Percentiles rank a stretch among this genome's conserved stretches.
Evolutionary conservation across 2,329 filamentous ascomycete genomes (phyloP).

Genomic region (Neopestalotiopsis clavispora): DNA sequence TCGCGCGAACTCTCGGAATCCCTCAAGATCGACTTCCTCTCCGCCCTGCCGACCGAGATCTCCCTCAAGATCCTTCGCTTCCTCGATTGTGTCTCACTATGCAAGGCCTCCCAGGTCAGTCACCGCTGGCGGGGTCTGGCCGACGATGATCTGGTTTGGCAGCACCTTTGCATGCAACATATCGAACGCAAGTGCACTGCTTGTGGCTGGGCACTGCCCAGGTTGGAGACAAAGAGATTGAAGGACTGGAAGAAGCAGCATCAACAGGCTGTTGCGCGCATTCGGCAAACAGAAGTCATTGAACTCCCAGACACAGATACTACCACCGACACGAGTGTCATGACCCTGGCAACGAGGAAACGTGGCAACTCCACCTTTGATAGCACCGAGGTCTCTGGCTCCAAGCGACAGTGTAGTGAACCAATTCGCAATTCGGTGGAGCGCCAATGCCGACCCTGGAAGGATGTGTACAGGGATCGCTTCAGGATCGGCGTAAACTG

Average conservation of each 20-base stretch:
- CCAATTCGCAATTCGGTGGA: conserved; percentile 30
- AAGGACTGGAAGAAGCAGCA: conserved; percentile 87
- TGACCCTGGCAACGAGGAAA: conserved; percentile 34
- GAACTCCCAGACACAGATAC: conserved; percentile 21
- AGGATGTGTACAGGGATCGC: conserved; percentile 93
- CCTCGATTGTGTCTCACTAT: conserved; percentile 91
- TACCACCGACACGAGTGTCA: not conserved
- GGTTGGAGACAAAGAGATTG: conserved; percentile 86
- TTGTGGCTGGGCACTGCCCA: conserved; percentile 92
- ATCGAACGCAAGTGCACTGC: conserved; percentile 85
- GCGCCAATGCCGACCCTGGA: conserved; percentile 77
- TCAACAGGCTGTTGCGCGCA: conserved; percentile 56
- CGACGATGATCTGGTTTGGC: conserved; percentile 98
- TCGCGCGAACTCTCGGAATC: conserved; percentile 90
- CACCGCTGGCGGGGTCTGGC: conserved; percentile 85
- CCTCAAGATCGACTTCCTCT: conserved; percentile 96
- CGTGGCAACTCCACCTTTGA: conserved; percentile 36
- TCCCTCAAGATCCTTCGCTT: conserved; percentile 93
- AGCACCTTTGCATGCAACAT: conserved; percentile 94
- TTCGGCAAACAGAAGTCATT: conserved; percentile 28
- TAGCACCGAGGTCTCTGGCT: conserved; percentile 22
- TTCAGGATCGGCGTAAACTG: conserved; percentile 97
- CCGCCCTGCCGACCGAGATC: conserved; percentile 85
- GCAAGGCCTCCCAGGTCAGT: conserved; percentile 95
- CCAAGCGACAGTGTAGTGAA: conserved; percentile 43